phyloP scores from a whole-genome alignment of 495 filamentous ascomycete genomes.

The Aspergillus avenaceus region DNA sequence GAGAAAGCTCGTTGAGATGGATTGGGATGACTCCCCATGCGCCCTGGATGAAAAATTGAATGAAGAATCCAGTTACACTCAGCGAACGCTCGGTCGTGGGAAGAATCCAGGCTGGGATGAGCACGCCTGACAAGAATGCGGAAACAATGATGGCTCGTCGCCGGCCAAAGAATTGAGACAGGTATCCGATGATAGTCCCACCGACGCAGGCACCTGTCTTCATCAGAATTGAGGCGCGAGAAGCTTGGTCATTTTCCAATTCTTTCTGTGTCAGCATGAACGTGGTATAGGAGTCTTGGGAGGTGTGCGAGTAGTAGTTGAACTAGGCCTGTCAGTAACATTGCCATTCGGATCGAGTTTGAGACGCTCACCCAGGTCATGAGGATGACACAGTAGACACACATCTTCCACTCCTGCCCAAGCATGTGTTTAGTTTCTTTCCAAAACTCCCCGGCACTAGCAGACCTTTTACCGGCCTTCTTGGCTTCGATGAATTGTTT shows the following conservation, averaged over 20 bases:
- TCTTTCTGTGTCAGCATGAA: conserved; percentile 67
- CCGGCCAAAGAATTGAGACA: conserved; percentile 68
- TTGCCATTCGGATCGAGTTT: background rate
- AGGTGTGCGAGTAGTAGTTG: conserved; percentile 62
- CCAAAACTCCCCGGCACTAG: conserved; percentile 53
- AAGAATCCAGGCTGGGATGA: conserved; percentile 73
- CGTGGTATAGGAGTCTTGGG: conserved; percentile 73
- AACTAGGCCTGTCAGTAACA: conserved; percentile 16
- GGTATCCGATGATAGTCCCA: conserved; percentile 66
- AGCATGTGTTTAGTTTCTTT: conserved; percentile 59
- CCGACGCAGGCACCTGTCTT: conserved; percentile 72
- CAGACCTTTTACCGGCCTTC: conserved; percentile 43
- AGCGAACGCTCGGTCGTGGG: conserved; percentile 52
- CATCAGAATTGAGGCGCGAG: conserved; percentile 68
- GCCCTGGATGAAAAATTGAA: conserved; percentile 77
- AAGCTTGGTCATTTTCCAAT: conserved; percentile 54
- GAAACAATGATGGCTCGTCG: conserved; percentile 60
- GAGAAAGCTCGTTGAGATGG: conserved; percentile 74
- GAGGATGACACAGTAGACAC: conserved; percentile 63
- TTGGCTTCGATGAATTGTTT: conserved; percentile 65
- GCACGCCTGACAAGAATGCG: conserved; percentile 48
- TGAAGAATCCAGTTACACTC: conserved; percentile 65
- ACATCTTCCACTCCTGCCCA: conserved; percentile 64
- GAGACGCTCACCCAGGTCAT: conserved; percentile 61
- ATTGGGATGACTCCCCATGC: conserved; percentile 77